These are phyloP conservation scores for Meyerozyma athensensis DNA, from an alignment of 1,139 yeast genomes.

Conservation along the genomic window DNA sequence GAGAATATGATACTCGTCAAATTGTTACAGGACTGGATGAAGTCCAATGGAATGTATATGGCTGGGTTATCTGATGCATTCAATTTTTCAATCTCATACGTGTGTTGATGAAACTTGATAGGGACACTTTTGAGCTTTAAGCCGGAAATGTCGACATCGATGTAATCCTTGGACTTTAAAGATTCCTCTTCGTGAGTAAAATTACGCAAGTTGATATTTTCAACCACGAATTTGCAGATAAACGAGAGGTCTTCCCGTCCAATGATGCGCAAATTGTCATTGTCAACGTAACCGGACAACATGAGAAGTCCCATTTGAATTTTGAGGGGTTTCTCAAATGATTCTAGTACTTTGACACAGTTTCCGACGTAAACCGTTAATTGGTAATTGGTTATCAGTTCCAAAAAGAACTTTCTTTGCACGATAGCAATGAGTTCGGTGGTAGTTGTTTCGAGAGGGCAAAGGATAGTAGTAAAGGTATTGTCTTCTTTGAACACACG, in stretches of 20 bases:
- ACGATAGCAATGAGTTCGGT: constrained; percentile 64
- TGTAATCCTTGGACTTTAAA: constrained; percentile 58
- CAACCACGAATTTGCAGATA: constrained; percentile 79
- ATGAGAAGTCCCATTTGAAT: constrained; percentile 71
- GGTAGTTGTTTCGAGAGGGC: constrained; percentile 73
- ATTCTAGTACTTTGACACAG: constrained; percentile 65
- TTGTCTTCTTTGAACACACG: constrained; percentile 77
- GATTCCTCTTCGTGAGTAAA: constrained; percentile 66
- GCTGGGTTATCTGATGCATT: constrained; percentile 89
- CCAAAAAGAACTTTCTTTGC: constrained; percentile 72
- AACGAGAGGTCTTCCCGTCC: constrained; percentile 88
- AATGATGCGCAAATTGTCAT: constrained; percentile 69
- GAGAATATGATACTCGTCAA: constrained; percentile 65
- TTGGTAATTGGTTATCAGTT: constrained; percentile 67
- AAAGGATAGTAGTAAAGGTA: constrained; percentile 74
- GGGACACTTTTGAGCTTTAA: constrained; percentile 83
- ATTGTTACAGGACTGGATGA: constrained; percentile 77
- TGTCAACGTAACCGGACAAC: constrained; percentile 74
- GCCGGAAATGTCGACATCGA: constrained; percentile 69
- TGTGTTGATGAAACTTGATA: constrained; percentile 72
- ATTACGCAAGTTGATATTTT: constrained; percentile 64
- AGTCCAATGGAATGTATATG: constrained; percentile 76
- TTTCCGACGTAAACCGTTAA: constrained; percentile 79
- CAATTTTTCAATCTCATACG: constrained; percentile 74
- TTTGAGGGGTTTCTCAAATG: constrained; percentile 71